Evolutionary conservation across 768 basidiomycete genomes (phyloP).

Genomic region (Boletus rufocinnamomeus): DNA sequence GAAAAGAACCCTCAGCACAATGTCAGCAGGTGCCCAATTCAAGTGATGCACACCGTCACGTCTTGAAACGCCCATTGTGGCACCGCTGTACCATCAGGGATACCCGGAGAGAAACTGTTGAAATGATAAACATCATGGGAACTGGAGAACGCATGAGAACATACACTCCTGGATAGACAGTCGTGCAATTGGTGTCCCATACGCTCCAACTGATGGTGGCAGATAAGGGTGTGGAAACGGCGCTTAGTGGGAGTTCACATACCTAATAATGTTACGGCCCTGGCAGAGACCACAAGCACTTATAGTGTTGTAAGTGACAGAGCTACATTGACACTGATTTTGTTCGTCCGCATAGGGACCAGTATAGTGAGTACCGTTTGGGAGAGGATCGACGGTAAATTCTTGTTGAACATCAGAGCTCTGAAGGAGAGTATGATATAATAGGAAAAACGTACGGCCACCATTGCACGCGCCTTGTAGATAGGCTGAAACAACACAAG

Average conservation of each 20-base stretch:
- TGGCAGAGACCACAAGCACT: conserved; percentile 63
- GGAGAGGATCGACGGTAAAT: conserved; percentile 41
- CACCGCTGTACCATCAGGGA: conserved; percentile 51
- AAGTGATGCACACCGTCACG: conserved; percentile 42
- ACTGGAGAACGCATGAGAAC: conserved; percentile 2
- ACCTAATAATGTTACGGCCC: conserved; percentile 42
- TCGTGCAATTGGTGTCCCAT: conserved; percentile 52
- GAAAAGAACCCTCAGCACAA: conserved; percentile 6
- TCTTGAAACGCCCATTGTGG: conserved; percentile 67
- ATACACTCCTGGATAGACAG: conserved; percentile 33
- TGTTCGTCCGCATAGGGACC: conserved; percentile 34
- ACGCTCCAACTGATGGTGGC: conserved; percentile 46
- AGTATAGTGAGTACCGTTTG: conserved; percentile 31
- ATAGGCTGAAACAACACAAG: conserved; percentile 47
- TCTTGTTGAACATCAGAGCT: conserved; percentile 31
- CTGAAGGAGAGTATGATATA: conserved; percentile 9
- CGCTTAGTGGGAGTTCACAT: background rate
- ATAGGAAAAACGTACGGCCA: conserved; percentile 38
- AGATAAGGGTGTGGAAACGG: background rate
- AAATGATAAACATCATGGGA: background rate
- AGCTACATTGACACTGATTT: conserved; percentile 53
- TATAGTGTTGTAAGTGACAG: conserved; percentile 55
- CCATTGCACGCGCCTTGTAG: conserved; percentile 44
- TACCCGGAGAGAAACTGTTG: conserved; percentile 46
- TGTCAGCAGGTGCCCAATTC: background rate